Evolutionary conservation across 2,329 filamentous ascomycete species (phyloP), one percentile per base, ranked within the genome.

Genomic region (Podosphaera leucotricha): DNA sequence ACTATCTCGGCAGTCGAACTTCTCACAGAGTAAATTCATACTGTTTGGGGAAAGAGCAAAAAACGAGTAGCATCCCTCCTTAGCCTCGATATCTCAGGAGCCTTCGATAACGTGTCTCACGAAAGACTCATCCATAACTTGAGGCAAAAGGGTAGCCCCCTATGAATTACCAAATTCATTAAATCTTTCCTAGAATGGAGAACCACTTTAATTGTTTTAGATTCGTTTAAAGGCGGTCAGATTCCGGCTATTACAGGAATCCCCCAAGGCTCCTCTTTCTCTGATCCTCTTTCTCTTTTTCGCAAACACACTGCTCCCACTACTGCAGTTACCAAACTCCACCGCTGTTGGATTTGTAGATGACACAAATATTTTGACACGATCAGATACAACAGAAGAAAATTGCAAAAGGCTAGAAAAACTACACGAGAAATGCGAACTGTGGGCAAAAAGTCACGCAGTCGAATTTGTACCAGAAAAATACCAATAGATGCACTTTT

Each of bases 81-180:
- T 8, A 30, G 40, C n/a, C 40, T 42, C 7, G 40, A 42, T 42
- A 42, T 42, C n/a, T 42, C 40, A 18, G 40, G 24, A 18, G 40
- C 40, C 13, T 42, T 42, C 19, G 24, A 33, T 22, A 33, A 30
- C 20, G 37, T 39, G 19, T 39, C 19, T 19, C 37, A 39, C 20
- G 37, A 39, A 21, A 18, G 16, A 19, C 40, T 30, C 15, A 18
- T 42, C 26, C 24, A 42, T 15, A 42, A 42, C 24, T 8, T 42
- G 11, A 42, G 40, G 16, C n/a, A 16, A 37, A 37, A 28, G 21
- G 21, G 39, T 16, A 41, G 26, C 21, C 11, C 21, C n/a, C 7
- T 15, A 11, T 16, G 39, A 18, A 21, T 26, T n/a, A 41, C 21
- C 6, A n/a, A 28, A 30, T 41, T 16, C 26, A 26, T 28, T 16